Conservation (phyloP, 2,329 filamentous ascomycete species). For the Sclerotinia minor region DNA sequence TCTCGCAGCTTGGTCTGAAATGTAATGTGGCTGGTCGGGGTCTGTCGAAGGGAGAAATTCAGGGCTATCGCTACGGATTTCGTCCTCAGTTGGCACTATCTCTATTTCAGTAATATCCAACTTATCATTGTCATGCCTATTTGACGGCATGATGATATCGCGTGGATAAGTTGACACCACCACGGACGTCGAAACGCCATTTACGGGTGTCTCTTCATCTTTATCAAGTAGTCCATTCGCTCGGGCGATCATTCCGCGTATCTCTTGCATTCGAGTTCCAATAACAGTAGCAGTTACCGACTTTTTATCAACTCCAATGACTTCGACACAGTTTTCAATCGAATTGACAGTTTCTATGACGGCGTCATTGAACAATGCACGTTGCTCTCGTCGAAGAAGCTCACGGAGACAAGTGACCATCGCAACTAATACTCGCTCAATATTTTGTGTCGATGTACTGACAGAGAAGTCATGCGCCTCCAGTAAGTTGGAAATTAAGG, state of each 20-base stretch:
- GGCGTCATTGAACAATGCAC: slow-evolving; percentile 11
- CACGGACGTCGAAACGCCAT: slow-evolving; percentile 5
- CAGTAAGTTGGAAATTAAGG: background rate
- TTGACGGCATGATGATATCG: slow-evolving; percentile 3
- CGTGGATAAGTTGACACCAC: slow-evolving; percentile 18
- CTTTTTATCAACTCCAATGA: background rate
- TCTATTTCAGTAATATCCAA: slow-evolving; percentile 41
- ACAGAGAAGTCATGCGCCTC: background rate
- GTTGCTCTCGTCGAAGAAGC: slow-evolving; percentile 17
- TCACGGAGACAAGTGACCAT: slow-evolving; percentile 15
- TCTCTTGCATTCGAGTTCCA: background rate
- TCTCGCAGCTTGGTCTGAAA: background rate
- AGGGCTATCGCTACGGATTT: slow-evolving; percentile 35
- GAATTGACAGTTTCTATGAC: slow-evolving; percentile 5
- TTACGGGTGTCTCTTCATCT: background rate
- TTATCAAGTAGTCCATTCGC: background rate
- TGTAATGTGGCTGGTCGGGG: slow-evolving; percentile 19
- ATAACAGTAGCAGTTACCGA: slow-evolving; percentile 1
- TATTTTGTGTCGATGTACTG: background rate
- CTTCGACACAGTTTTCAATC: background rate
- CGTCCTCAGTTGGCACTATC: slow-evolving; percentile 41
- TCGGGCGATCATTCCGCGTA: slow-evolving; percentile 15
- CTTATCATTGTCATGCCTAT: slow-evolving; percentile 28
- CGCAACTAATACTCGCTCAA: slow-evolving; percentile 2
- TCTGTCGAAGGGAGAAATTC: slow-evolving; percentile 33